Percentiles rank a stretch among this genome's conserved stretches.
phyloP scores from a whole-genome alignment of 176 grass and related monocot species.

The Chloris gayana region DNA sequence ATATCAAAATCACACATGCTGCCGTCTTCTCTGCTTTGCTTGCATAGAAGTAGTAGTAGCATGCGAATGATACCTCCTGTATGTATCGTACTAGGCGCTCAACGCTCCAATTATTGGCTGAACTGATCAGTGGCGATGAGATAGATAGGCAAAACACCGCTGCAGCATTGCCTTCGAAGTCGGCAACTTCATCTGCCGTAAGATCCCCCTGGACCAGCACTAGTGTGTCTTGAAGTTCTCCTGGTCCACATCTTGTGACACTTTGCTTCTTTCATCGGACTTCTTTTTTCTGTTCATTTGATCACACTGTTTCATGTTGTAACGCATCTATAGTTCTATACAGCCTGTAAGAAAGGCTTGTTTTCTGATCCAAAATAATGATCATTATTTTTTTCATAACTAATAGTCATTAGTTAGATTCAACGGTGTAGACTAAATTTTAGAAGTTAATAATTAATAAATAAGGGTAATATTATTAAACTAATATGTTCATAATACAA shows the following conservation, averaged over 20 bases:
- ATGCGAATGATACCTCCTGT: no score
- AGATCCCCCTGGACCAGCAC: background rate
- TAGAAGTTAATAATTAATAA: no score
- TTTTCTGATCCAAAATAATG: no score
- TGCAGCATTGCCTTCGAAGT: constrained; percentile 16
- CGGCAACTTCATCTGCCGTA: constrained; percentile 7
- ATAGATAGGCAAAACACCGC: background rate
- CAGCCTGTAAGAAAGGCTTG: background rate
- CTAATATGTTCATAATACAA: no score
- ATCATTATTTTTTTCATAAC: no score
- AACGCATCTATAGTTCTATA: constrained; percentile 5
- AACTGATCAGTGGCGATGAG: background rate
- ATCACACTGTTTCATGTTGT: background rate
- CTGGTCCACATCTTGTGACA: background rate
- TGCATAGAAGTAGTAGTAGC: no score
- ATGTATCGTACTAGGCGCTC: background rate
- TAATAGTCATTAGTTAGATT: no score
- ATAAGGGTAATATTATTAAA: no score
- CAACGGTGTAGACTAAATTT: no score
- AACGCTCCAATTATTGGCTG: constrained; percentile 36
- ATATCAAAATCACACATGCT: background rate
- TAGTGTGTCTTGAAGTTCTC: background rate
- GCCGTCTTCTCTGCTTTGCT: background rate
- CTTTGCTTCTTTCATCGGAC: constrained; percentile 36
- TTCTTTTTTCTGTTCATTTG: background rate